Conservation (phyloP, 179 eudicot genomes). For the Vitellaria paradoxa region DNA sequence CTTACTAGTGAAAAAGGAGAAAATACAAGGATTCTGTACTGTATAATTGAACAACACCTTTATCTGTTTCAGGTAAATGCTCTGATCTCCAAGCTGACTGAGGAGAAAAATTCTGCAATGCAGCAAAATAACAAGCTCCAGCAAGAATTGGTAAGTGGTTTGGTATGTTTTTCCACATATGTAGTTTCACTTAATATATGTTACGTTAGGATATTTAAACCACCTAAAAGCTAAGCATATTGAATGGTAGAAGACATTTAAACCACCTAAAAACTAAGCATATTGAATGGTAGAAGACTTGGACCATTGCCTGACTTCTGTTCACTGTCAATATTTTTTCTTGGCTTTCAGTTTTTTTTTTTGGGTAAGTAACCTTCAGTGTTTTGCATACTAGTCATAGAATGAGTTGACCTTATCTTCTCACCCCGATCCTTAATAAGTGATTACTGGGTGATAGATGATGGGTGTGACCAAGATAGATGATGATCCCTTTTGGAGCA, state of each 20-base stretch:
- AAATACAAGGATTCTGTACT: background rate
- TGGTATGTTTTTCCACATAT: background rate
- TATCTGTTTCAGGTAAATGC: conserved; percentile 21
- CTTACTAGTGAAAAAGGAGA: no score
- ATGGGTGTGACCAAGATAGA: background rate
- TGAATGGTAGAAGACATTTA: no score
- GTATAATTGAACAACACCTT: background rate
- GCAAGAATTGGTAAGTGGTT: conserved; percentile 58
- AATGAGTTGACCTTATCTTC: background rate
- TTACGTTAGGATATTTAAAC: no score
- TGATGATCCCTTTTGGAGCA: background rate
- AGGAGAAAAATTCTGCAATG: conserved; percentile 54
- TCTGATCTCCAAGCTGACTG: conserved; percentile 46
- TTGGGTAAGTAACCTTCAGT: no score
- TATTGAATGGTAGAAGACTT: no score
- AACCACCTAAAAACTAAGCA: no score
- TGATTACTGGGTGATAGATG: background rate
- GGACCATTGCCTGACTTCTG: no score
- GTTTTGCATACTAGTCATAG: background rate
- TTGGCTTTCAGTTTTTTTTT: no score
- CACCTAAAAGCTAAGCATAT: no score
- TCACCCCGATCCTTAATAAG: background rate
- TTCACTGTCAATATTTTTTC: no score
- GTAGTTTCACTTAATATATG: no score
- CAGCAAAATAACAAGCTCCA: conserved; percentile 54